Conservation (phyloP, 2,329 filamentous ascomycete genomes). For the Epichloe gansuensis region DNA sequence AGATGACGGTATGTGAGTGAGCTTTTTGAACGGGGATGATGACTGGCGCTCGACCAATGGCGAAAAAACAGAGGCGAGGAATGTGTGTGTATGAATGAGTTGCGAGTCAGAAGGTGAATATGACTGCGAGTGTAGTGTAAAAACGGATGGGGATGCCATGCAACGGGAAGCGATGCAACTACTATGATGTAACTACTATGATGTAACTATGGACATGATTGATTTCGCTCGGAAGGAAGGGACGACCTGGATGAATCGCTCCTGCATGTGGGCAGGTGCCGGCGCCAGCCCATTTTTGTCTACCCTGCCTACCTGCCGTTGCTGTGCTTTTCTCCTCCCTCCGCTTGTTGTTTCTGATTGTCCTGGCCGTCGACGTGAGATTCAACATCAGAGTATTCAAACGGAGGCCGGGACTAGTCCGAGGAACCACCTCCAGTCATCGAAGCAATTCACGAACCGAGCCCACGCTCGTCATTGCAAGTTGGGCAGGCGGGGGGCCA, state of each 20-base stretch:
- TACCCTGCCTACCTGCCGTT: too few relatives aligned
- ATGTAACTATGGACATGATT: too few relatives aligned
- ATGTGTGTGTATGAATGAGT: not conserved
- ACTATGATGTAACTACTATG: too few relatives aligned
- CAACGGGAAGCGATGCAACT: too few relatives aligned
- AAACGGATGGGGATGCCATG: not conserved
- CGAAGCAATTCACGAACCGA: not conserved
- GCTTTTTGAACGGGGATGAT: not conserved
- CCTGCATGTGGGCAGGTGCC: not conserved
- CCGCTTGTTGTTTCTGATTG: not conserved
- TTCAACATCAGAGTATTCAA: not conserved
- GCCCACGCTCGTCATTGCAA: not conserved
- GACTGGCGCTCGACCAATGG: not conserved
- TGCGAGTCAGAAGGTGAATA: not conserved
- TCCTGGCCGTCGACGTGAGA: not conserved
- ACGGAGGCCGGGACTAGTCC: not conserved
- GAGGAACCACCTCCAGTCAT: not conserved
- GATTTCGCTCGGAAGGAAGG: not conserved
- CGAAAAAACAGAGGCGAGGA: not conserved
- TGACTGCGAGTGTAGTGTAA: not conserved
- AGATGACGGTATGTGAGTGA: constrained; percentile 31
- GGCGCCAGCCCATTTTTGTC: not conserved
- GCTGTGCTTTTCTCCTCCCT: not conserved
- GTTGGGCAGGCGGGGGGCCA: too few relatives aligned
- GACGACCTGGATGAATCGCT: not conserved